A percentile compares a stretch with the other conserved stretches of the same genome.
Evolutionary conservation across 179 eudicot species (phyloP).

Genomic region (Actinidia chinensis): DNA sequence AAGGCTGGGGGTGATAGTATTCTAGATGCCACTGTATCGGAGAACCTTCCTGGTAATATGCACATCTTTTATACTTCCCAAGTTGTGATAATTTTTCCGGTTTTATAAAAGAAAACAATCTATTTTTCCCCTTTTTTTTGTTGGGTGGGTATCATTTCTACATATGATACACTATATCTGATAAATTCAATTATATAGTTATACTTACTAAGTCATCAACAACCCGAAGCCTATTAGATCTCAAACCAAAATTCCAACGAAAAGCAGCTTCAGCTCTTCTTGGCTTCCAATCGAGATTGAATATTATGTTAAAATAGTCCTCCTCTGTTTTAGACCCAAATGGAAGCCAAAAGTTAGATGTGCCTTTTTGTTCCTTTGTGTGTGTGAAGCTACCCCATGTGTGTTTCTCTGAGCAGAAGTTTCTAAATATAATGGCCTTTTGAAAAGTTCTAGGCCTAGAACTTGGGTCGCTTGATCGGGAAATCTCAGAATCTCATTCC

Average conservation of each 20-base stretch:
- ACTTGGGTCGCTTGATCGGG: too few species aligned
- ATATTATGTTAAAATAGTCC: neutral
- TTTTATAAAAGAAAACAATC: neutral
- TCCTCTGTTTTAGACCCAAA: neutral
- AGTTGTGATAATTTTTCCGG: neutral
- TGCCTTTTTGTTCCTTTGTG: neutral
- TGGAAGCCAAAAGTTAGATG: neutral
- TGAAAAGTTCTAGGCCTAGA: neutral
- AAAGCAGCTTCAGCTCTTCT: too few species aligned
- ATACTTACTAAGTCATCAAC: neutral
- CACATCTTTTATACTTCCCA: neutral
- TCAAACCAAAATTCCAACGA: neutral
- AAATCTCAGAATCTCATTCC: neutral
- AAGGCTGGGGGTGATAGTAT: conserved; percentile 88
- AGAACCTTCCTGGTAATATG: conserved; percentile 86
- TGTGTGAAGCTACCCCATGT: neutral
- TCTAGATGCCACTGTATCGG: conserved; percentile 92
- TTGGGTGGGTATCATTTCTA: neutral
- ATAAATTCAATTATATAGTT: neutral
- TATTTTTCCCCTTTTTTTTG: neutral
- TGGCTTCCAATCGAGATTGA: too few species aligned
- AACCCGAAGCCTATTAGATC: neutral
- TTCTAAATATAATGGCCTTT: neutral
- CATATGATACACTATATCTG: neutral
- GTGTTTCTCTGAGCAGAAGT: neutral